Evolutionary conservation across 441 rosid species (phyloP).

Genomic region (Arabidopsis lyrata): DNA sequence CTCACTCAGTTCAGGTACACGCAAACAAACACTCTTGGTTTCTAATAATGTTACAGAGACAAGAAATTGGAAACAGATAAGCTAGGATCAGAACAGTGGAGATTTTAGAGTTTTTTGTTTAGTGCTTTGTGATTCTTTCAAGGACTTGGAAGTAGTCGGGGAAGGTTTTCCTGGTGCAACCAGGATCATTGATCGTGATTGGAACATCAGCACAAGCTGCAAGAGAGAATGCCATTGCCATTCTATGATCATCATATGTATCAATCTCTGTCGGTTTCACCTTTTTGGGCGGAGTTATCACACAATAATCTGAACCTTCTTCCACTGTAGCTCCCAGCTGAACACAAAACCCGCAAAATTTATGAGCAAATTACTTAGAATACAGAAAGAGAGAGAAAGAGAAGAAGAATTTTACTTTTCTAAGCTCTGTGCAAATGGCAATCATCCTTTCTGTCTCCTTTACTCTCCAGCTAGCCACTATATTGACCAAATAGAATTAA

Average conservation of each 20-base stretch:
- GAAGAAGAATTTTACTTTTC: constrained; percentile 59
- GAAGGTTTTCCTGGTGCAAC: constrained; percentile 94
- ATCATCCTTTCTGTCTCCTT: constrained; percentile 98
- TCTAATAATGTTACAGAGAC: constrained; percentile 30
- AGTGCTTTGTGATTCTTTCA: constrained; percentile 69
- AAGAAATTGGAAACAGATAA: constrained; percentile 17
- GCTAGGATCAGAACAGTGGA: constrained; percentile 13
- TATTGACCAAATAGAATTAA: neutral
- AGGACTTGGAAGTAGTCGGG: constrained; percentile 96
- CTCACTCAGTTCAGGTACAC: constrained; percentile 24
- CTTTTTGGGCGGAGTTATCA: constrained; percentile 91
- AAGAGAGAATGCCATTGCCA: constrained; percentile 99
- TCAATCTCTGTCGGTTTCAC: constrained; percentile 79
- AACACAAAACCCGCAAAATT: constrained; percentile 2
- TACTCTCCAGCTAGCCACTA: constrained; percentile 99
- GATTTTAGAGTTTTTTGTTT: neutral
- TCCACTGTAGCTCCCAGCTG: constrained; percentile 97
- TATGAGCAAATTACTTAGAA: constrained; percentile 8
- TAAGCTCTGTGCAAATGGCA: constrained; percentile 93
- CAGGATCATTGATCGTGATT: constrained; percentile 92
- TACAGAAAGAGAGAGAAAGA: neutral
- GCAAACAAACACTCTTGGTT: neutral
- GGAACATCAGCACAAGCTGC: constrained; percentile 99
- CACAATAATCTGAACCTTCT: constrained; percentile 94
- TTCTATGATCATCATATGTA: constrained; percentile 95